A percentile compares a stretch with the other conserved stretches of the same genome.
These are phyloP conservation scores for Aegle marmelos DNA, from an alignment of 345 rosid genomes.

Conservation along the genomic window DNA sequence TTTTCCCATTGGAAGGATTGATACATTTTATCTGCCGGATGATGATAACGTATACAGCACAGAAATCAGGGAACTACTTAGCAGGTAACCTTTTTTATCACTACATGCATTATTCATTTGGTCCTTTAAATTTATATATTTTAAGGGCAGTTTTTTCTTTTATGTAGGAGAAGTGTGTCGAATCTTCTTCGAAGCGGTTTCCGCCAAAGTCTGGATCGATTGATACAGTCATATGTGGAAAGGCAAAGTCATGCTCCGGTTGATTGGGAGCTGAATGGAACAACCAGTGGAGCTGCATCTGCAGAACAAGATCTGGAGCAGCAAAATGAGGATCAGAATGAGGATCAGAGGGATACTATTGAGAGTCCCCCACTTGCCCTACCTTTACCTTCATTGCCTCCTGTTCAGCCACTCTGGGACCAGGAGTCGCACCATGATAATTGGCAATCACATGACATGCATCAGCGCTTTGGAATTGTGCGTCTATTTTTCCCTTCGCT, in stretches of 20 bases:
- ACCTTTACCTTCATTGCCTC: slow-evolving; percentile 47
- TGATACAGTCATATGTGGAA: slow-evolving; percentile 80
- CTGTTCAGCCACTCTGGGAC: slow-evolving; percentile 65
- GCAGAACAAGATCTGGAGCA: slow-evolving; percentile 56
- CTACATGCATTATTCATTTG: background rate
- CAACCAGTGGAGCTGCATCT: slow-evolving; percentile 40
- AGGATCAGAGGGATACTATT: slow-evolving; percentile 38
- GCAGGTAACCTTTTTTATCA: slow-evolving; percentile 50
- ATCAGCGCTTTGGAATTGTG: slow-evolving; percentile 76
- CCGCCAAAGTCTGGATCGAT: slow-evolving; percentile 81
- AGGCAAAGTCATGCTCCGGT: slow-evolving; percentile 67
- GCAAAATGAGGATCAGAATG: slow-evolving; percentile 45
- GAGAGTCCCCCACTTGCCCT: slow-evolving; percentile 44
- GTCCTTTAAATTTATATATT: background rate
- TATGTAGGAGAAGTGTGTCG: slow-evolving; percentile 86
- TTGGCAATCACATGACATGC: slow-evolving; percentile 68
- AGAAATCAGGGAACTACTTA: slow-evolving; percentile 83
- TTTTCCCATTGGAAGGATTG: slow-evolving; percentile 41
- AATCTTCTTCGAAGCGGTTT: slow-evolving; percentile 88
- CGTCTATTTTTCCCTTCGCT: slow-evolving; percentile 20
- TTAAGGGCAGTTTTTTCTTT: slow-evolving; percentile 23
- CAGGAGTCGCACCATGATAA: slow-evolving; percentile 41
- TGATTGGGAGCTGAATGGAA: slow-evolving; percentile 69
- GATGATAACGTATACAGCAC: slow-evolving; percentile 59
- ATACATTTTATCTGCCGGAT: slow-evolving; percentile 50